A percentile compares a stretch with the other conserved stretches of the same genome.
Conservation (phyloP, 306 rosid species). For the Inga leiocalycina region DNA sequence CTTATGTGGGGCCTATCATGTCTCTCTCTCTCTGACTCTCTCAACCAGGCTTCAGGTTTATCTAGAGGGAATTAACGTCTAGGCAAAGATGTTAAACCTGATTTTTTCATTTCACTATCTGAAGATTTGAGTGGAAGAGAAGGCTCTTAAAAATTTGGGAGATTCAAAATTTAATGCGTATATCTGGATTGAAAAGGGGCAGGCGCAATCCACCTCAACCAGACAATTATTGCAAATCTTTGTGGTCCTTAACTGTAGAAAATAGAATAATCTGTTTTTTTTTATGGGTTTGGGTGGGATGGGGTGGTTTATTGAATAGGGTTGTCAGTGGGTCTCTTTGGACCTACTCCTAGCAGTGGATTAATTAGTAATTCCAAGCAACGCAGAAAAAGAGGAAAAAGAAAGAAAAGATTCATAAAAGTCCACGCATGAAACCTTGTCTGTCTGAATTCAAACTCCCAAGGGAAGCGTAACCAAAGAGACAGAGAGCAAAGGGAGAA, state of each 20-base stretch:
- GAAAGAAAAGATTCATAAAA: slow-evolving; percentile 5
- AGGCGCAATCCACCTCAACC: background rate
- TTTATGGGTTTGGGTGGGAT: background rate
- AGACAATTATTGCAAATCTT: background rate
- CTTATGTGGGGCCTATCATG: background rate
- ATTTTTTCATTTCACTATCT: background rate
- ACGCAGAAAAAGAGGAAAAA: background rate
- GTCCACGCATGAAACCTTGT: slow-evolving; percentile 28
- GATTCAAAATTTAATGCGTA: background rate
- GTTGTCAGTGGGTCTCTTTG: slow-evolving; percentile 20
- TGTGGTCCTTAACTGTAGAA: background rate
- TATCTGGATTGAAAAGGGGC: background rate
- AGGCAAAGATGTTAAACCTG: background rate
- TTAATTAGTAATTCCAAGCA: slow-evolving; percentile 2
- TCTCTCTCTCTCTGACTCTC: background rate
- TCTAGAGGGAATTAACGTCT: background rate
- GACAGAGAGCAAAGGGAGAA: slow-evolving; percentile 1
- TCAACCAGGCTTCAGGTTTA: background rate
- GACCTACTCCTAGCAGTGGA: background rate
- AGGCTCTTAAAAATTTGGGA: background rate
- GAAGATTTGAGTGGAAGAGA: background rate
- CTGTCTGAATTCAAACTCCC: slow-evolving; percentile 15
- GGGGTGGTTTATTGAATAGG: background rate
- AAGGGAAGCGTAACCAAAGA: slow-evolving; percentile 22
- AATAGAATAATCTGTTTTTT: background rate